Evolutionary conservation across 805 yeast species (phyloP).

Genomic region (Teunomyces kruisii): DNA sequence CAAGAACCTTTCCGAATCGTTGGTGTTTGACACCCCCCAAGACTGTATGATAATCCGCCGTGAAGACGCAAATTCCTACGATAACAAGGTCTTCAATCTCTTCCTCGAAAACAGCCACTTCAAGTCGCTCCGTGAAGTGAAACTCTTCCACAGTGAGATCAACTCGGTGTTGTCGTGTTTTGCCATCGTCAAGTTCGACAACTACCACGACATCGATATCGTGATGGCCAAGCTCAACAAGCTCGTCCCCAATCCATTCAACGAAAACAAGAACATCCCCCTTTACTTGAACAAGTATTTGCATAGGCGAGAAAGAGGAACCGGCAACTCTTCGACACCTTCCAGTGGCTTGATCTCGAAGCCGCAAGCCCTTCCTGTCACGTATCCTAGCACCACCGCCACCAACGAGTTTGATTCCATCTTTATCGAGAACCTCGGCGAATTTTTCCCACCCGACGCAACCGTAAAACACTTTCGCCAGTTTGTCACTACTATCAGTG

Average conservation of each 20-base stretch:
- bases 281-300: conserved; percentile 63
- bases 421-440: conserved; percentile 46
- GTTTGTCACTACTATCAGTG: conserved; percentile 42
- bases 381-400: conserved; percentile 8
- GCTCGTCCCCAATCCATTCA: conserved; percentile 24
- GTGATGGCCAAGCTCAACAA: conserved; percentile 19
- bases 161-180: conserved; percentile 11
- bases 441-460: conserved; percentile 47
- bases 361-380: conserved; percentile 8
- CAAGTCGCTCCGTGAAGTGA: conserved; percentile 20
- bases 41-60: conserved; percentile 4
- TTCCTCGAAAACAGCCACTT: conserved; percentile 19
- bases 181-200: conserved; percentile 33
- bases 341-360: neutral
- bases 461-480: conserved; percentile 21
- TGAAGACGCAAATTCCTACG: conserved; percentile 7
- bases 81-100: conserved; percentile 28
- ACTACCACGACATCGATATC: conserved; percentile 34
- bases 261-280: conserved; percentile 25
- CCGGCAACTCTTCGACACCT: neutral
- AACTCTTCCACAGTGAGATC: conserved; percentile 17
- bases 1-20: conserved; percentile 43
- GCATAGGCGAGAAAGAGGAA: conserved; percentile 56
- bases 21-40: conserved; percentile 18
- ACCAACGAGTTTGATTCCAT: conserved; percentile 19